Base-by-base conservation (phyloP, 345 rosid species). In the Citrus inodora region DNA sequence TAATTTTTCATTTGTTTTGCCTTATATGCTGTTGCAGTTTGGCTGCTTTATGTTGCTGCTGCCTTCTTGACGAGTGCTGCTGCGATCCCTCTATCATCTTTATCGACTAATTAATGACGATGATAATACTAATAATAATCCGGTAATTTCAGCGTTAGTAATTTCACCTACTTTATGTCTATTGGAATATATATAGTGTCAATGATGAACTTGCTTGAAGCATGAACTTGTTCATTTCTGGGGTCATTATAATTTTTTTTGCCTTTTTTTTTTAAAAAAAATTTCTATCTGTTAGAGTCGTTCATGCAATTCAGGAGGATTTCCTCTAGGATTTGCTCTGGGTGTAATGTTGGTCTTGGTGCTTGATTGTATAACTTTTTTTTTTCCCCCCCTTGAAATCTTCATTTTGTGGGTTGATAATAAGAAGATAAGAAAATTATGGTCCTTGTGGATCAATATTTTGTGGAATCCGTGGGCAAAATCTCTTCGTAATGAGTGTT, bases 31-130 rank as follows among this genome's bases (percentile, higher is more conserved):
- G 27, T 77, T 72, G 65, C 88, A 91, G 95, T 82, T 85, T 88
- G 60, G 92, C 92, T 19, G 95, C 93, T 51, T 65, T 91, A 46
- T 89, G 95, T 71, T 91, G 95, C 85, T 91, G 95, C 77, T 91
- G 80, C 83, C 85, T 91, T n/a, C 46, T 89, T 38, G 93, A 89
- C 27, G 95, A 91, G 82, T 91, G 95, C 24, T 91, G 94, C 93
- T 91, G 90, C 69, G 95, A 91, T 63, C 95, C 92, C 9, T 86
- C 93, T 80, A 71, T 88, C 83, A 9, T 91, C 40, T 79, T 84
- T 73, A 6, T 85, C 14, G 1, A 78, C 76, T 88, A 74, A 46
- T 17, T 38, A n/a, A 37, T 10, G 9, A 11, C 32, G 1, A 53
- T 53, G 5, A 16, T 16, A 0, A 51, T 16, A 4, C 1, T 16